These are phyloP conservation scores for Cruciata laevipes DNA, from an alignment of 257 asterid species.

Conservation along the genomic window DNA sequence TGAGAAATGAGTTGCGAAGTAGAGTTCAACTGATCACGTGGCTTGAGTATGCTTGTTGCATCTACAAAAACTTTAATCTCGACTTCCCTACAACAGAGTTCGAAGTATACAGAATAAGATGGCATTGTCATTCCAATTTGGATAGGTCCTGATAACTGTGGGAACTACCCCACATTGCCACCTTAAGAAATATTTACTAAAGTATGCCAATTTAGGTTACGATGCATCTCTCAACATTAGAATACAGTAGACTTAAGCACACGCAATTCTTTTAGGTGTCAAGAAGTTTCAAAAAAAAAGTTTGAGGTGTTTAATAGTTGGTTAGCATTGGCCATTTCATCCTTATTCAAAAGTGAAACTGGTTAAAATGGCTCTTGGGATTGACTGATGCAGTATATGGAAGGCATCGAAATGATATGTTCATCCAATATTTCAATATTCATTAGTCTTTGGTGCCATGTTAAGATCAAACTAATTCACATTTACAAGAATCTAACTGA, in stretches of 20 bases:
- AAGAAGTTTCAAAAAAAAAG: too few relatives aligned
- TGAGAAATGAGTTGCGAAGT: constrained; percentile 31
- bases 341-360: too few relatives aligned
- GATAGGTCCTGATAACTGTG: neutral
- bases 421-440: too few relatives aligned
- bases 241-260: neutral
- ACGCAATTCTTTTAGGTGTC: too few relatives aligned
- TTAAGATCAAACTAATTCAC: neutral
- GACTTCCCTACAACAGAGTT: neutral
- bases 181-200: too few relatives aligned
- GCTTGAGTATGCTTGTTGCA: constrained; percentile 22
- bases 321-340: too few relatives aligned
- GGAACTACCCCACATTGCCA: too few relatives aligned
- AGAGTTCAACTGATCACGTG: constrained; percentile 25
- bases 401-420: neutral
- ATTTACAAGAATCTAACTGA: neutral
- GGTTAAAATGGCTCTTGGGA: too few relatives aligned
- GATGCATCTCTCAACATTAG: neutral
- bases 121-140: neutral
- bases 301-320: too few relatives aligned
- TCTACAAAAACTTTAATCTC: neutral
- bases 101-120: neutral
- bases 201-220: too few relatives aligned
- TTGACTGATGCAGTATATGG: too few relatives aligned
- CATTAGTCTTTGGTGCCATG: too few relatives aligned